Evolutionary conservation across 2,329 filamentous ascomycete species (phyloP), one percentile per base, ranked within the genome.

Genomic region (Clarireedia sp.): DNA sequence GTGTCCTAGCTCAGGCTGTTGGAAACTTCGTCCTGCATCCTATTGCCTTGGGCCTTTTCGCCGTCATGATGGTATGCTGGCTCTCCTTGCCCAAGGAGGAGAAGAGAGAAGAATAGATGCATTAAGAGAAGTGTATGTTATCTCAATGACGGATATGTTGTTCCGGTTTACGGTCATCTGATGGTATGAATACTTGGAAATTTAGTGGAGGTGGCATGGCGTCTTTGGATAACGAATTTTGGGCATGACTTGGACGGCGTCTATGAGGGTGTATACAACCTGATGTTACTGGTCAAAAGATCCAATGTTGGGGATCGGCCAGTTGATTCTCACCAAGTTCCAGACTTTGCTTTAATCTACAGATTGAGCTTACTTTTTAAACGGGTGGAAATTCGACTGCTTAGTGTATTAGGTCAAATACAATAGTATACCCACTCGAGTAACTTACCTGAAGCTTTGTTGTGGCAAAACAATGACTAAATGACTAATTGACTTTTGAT

Each of bases 61-160:
- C 69, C 1, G 73, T 78, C 3, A 90, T 90, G 87, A 50, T 83
- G 46, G 67, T 75, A 1, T 85, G 81, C 60, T 90, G 85, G 86
- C 81, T 76, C 52, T 70, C 69, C 1, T 67, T 88, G 59, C 85
- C 86, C 0, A 71, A 67, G 12, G 67, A 74, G 41, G 71, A 71
- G 57, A 88, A 87, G 79, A 78, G 79, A 64, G 77, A 71, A 0
- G 83, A 86, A 58, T 86, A 76, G 45, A 37, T 12, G 33, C 29
- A 26, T 16, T 43, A 12, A 6, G 26, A 8, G 8, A 14, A 10
- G 10, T 5, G 7, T 3, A 14, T 3, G n/a, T n/a, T 8, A 23
- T 23, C 7, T 9, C 36, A 12, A 19, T 37, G n/a, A 23, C 7
- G 44, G 14, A 17, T 14, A 19, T 46, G 3, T 29, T 40, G 36